Evolutionary conservation across 164 flowering plant species (phyloP).

Genomic region (Saururus chinensis): DNA sequence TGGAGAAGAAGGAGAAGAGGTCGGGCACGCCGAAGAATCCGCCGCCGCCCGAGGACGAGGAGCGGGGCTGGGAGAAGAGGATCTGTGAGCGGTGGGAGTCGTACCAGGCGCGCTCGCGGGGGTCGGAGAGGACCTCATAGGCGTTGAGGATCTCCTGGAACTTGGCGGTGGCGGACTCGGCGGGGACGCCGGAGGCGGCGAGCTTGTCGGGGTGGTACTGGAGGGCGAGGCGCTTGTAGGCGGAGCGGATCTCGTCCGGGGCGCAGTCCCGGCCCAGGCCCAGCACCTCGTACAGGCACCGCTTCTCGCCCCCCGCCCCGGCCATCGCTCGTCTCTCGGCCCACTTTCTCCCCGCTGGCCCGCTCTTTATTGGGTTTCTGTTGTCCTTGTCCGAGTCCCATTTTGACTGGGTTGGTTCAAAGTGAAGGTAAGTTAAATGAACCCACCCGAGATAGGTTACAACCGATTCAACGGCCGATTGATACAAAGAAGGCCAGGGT

Average conservation of each 20-base stretch:
- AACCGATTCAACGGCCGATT: too few species aligned
- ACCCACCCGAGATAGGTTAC: too few species aligned
- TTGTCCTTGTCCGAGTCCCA: too few species aligned
- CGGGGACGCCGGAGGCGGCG: conserved; percentile 49
- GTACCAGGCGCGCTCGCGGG: conserved; percentile 86
- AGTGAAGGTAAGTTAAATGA: too few species aligned
- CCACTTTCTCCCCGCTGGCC: background rate
- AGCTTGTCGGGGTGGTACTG: conserved; percentile 98
- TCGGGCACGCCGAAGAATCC: conserved; percentile 17
- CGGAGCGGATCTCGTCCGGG: conserved; percentile 73
- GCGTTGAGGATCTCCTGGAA: conserved; percentile 90
- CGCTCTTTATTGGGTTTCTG: background rate
- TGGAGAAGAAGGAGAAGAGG: conserved; percentile 54
- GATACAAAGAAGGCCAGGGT: too few species aligned
- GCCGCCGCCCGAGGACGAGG: background rate
- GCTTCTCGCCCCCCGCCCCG: conserved; percentile 1
- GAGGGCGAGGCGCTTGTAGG: conserved; percentile 71
- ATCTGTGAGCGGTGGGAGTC: conserved; percentile 94
- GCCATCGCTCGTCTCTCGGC: background rate
- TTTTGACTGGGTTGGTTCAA: too few species aligned
- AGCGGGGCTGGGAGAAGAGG: conserved; percentile 39
- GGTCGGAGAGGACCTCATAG: conserved; percentile 88
- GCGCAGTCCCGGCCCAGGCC: conserved; percentile 46
- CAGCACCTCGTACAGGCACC: conserved; percentile 79
- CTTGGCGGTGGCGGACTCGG: conserved; percentile 61